phyloP scores from a whole-genome alignment of 2,329 filamentous ascomycete genomes.

The Leptographium radiaticola region DNA sequence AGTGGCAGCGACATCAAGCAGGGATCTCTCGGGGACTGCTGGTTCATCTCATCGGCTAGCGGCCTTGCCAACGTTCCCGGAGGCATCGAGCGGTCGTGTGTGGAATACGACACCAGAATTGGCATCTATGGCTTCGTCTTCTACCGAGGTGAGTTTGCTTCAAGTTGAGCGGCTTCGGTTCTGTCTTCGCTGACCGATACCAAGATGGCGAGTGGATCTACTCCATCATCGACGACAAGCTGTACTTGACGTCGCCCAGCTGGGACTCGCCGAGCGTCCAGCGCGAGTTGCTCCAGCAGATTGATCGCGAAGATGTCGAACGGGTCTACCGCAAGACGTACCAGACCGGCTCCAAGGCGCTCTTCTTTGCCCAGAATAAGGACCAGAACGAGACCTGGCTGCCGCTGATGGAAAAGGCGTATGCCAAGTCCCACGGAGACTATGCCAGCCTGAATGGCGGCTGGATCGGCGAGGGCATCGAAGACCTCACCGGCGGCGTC shows the following conservation, averaged over 20 bases:
- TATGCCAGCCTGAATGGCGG: constrained; percentile 64
- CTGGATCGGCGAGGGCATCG: constrained; percentile 46
- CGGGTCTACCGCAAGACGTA: constrained; percentile 53
- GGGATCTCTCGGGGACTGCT: constrained; percentile 67
- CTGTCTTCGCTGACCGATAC: not conserved
- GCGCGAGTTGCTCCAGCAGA: constrained; percentile 59
- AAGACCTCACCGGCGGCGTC: constrained; percentile 51
- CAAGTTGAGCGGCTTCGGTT: not conserved
- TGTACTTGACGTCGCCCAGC: constrained; percentile 70
- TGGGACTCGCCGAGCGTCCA: constrained; percentile 71
- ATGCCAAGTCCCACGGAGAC: constrained; percentile 70
- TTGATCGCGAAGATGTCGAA: constrained; percentile 57
- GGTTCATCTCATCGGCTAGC: constrained; percentile 67
- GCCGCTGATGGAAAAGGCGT: constrained; percentile 66
- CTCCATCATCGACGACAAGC: constrained; percentile 81
- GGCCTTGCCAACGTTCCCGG: constrained; percentile 62
- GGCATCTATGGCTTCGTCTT: constrained; percentile 89
- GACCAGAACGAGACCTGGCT: constrained; percentile 71
- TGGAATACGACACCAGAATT: constrained; percentile 59
- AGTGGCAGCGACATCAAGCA: constrained; percentile 66
- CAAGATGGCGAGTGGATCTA: constrained; percentile 80
- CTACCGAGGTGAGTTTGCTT: constrained; percentile 42
- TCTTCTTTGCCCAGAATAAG: constrained; percentile 66
- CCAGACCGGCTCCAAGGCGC: constrained; percentile 59
- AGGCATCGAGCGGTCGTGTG: constrained; percentile 60